Base-by-base conservation (phyloP, 768 basidiomycete genomes). In the Serendipita indica region DNA sequence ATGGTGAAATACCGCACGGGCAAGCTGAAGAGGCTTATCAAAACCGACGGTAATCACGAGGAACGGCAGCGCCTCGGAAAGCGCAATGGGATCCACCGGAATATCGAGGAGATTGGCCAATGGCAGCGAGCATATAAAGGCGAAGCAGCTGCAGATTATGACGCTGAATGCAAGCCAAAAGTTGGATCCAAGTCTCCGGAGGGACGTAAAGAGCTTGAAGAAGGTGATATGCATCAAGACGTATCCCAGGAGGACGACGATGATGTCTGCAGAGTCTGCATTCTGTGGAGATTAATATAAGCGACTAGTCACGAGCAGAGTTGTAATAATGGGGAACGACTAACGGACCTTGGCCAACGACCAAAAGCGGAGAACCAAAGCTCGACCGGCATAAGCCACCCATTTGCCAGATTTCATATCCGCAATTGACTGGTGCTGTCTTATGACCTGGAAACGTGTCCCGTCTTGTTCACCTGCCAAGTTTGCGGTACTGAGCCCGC, bases 41-140 rank as follows among this genome's bases (percentile, higher is more conserved):
- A 98, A 99, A 4, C 94, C 94, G 61, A 99, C 83, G 1, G 92
- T 96, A 70, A 94, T 94, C 33, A 99, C 93, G 49, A 98, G 75
- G 82, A 98, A 98, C 0, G 96, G 96, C 0, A 99, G 79, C 0
- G 96, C 94, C 69, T 99, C 96, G 7, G 89, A 90, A 56, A 99
- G 77, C 7, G 84, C 84, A 57, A 98, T 84, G 1, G 91, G 90
- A 69, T 98, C 93, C 64, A 99, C 83, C 18, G 83, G 85, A 60
- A 99, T 89, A 64, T 78, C 76, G 60, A 97, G 75, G 73, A 82
- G 82, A 57, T 84, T 78, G 18, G 84, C 80, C 37, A 82, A 68
- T 13, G 94, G 85, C 3, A 98, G 78, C 12, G 89, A 78, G 58
- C 91, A 74, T 58, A 99, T 77, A 67, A 98, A 84, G 0, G 88